Base-by-base conservation (phyloP, 805 yeast genomes). In the Saccharomycopsis sp. region DNA sequence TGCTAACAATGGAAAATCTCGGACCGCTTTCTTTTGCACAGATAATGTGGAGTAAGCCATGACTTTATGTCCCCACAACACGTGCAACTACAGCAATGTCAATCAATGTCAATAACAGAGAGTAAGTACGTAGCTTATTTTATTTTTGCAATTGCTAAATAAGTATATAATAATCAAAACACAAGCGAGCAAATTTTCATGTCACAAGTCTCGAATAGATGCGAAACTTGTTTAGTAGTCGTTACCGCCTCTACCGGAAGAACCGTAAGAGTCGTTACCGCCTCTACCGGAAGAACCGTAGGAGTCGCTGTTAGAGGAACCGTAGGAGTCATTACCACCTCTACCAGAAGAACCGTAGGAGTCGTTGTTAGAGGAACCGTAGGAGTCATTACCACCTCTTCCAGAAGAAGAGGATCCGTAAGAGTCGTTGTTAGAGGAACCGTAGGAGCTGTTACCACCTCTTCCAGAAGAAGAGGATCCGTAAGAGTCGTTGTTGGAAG, bases 251-350 rank as follows among this genome's bases (percentile, higher is more conserved):
- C 54, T 60, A 49, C 62, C 56, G 34, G 63, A 59, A 47, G 61
- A 58, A 47, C 69, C 68, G 57, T 65, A 66, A n/a, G 70, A 68
- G 58, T 66, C 62, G 63, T 65, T 63, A 60, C 62, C 62, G 3
- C 54, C 47, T 44, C 57, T 55, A 38, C 63, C 57, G 58, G 52
- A 53, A 56, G 49, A 44, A 44, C 49, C 49, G 49, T 44, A 44
- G 20, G 49, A 44, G 22, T 44, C 57, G 59, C 61, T 61, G 58
- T 66, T 66, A 53, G 68, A 66, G 34, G 73, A 68, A 53, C 73
- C 77, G 63, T 67, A 70, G 35, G 72, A 69, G 66, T 73, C 69
- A 64, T 66, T 60, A 61, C 72, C 68, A 58, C 66, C 66, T 54
- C 67, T 64, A 64, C 70, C 70, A 52, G 67, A 68, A 38, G 69